Base-by-base conservation (phyloP, 176 grass and related monocot genomes). In the Rhipidocladum racemiflorum region DNA sequence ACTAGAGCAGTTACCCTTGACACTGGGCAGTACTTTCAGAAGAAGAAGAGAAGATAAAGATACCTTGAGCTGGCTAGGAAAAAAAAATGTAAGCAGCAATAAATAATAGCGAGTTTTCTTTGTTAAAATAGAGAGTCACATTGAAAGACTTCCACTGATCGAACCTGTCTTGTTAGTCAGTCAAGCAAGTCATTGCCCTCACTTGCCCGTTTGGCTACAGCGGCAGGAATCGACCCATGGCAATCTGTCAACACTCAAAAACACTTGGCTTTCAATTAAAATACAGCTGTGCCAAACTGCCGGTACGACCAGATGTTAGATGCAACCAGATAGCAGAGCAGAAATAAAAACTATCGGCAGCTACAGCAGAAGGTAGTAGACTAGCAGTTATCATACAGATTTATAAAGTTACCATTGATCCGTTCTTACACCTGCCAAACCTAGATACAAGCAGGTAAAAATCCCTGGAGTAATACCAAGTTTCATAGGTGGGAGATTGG, bases 391-490 rank as follows among this genome's bases (percentile, higher is more conserved):
- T 34, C 71, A 76, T 87, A 76, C 63, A 87, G 27, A 61, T 75
- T 49, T 76, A 28, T 70, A 49, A 82, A 51, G 40, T 87, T 42
- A 61, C 51, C 29, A 40, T 61, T 2, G 27, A 68, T 38, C 39
- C 56, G 29, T 67, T 74, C 85, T 75, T 14, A 87, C 43, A n/a
- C 63, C 85, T 82, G 85, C 78, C 85, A 87, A 81, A 69, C 64
- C 60, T 17, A 62, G 27, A 82, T 75, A 87, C 71, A 87, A 82
- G 51, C 71, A 70, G 71, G 71, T 76, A 48, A 81, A 81, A 24
- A 81, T 45, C 44, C 27, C 48, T 80, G 13, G 50, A 34, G 60
- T 54, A 65, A 11, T 48, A 65, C 30, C 85, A 76, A 40, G 49
- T 59, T 82, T 14, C 71, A 54, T 39, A 49, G 65, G 61, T 53